phyloP scores from a whole-genome alignment of 441 rosid species.

The Pelargonium myrrhifolium region DNA sequence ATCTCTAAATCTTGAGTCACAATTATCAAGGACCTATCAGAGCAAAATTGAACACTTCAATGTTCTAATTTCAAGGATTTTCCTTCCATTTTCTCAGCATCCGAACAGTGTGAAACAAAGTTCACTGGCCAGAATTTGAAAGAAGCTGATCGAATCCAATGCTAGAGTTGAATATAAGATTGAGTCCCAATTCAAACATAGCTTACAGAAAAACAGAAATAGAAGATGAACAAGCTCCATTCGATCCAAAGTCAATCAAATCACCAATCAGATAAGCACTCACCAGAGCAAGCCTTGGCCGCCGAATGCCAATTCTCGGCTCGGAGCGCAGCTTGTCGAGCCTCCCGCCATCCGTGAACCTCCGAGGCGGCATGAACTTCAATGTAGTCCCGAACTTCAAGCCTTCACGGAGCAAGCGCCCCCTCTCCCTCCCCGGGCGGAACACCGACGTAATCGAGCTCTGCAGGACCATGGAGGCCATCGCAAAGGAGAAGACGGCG shows the following conservation, averaged over 20 bases:
- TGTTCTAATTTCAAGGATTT: not conserved
- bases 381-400: slow-evolving; percentile 56
- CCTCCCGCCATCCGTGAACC: slow-evolving; percentile 35
- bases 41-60: not conserved
- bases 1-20: not conserved
- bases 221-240: not conserved
- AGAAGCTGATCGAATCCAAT: not conserved
- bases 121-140: not conserved
- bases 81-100: not conserved
- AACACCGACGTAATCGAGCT: slow-evolving; percentile 55
- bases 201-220: not conserved
- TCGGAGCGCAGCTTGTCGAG: slow-evolving; percentile 44
- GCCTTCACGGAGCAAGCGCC: slow-evolving; percentile 34
- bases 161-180: not conserved
- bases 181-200: not conserved
- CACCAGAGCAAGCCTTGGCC: slow-evolving; percentile 81
- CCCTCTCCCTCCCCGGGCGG: slow-evolving; percentile 48
- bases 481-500: slow-evolving; percentile 60
- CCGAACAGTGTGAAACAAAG: not conserved
- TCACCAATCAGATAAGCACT: slow-evolving; percentile 28
- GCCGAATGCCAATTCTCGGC: slow-evolving; percentile 65
- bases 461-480: slow-evolving; percentile 75
- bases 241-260: slow-evolving; percentile 2
- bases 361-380: slow-evolving; percentile 49
- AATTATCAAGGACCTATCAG: not conserved